phyloP scores from a whole-genome alignment of 2,329 filamentous ascomycete species.

The Lachnellula suecica region DNA sequence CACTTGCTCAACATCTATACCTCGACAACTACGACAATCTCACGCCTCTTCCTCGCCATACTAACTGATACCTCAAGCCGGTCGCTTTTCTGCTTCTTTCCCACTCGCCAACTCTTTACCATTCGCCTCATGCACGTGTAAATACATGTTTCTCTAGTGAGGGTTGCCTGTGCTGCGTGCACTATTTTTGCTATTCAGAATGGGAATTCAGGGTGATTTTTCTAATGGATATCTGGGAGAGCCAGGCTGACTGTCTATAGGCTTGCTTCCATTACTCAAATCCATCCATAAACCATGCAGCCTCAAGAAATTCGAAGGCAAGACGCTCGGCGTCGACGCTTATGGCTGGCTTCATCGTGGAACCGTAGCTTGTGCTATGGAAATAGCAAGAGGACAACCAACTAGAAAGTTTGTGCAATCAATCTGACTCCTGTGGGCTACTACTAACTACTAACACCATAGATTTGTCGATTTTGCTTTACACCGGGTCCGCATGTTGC shows the following conservation, averaged over 20 bases:
- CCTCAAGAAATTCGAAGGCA: slow-evolving; percentile 81
- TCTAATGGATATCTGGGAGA: not conserved
- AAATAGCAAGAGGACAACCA: slow-evolving; percentile 83
- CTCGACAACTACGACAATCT: slow-evolving; percentile 9
- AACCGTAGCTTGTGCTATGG: slow-evolving; percentile 84
- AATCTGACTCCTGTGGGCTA: not conserved
- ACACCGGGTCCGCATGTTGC: slow-evolving; percentile 88
- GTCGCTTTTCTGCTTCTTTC: not conserved
- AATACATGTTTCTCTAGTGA: slow-evolving; percentile 19
- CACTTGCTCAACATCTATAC: slow-evolving; percentile 8
- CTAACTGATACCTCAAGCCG: not conserved
- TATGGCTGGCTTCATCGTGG: slow-evolving; percentile 99
- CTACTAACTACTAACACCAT: slow-evolving; percentile 10
- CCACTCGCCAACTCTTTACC: not conserved
- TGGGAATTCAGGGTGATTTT: slow-evolving; percentile 26
- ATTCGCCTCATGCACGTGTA: slow-evolving; percentile 7
- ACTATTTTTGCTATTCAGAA: slow-evolving; percentile 18
- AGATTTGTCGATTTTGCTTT: slow-evolving; percentile 91
- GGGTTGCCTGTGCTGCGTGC: slow-evolving; percentile 19
- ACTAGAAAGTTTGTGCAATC: slow-evolving; percentile 71
- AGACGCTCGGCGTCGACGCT: slow-evolving; percentile 91
- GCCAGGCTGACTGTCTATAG: slow-evolving; percentile 44
- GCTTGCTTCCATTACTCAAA: slow-evolving; percentile 87
- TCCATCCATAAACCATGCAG: slow-evolving; percentile 90
- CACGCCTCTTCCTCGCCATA: not conserved